Percentiles rank a stretch among this genome's conserved stretches.
phyloP scores from a whole-genome alignment of 768 basidiomycete species.

The Psilocybe cubensis region DNA sequence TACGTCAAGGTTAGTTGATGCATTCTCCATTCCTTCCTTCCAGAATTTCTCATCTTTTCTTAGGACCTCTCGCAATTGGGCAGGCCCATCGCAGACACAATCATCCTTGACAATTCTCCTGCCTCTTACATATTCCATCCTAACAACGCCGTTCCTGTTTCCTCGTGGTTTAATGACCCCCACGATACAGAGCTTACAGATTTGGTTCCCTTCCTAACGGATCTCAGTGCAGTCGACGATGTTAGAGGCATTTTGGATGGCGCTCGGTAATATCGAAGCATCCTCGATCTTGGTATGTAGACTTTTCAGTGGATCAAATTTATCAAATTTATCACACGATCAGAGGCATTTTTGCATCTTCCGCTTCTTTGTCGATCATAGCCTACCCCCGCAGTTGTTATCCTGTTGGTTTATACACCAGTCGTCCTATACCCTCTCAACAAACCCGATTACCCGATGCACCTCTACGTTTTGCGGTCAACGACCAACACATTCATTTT shows the following conservation, averaged over 20 bases:
- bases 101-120: constrained; percentile 98
- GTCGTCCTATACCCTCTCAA: constrained; percentile 20
- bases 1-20: constrained; percentile 86
- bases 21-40: background rate
- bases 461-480: constrained; percentile 7
- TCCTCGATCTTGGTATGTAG: background rate
- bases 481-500: constrained; percentile 2
- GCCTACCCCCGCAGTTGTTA: constrained; percentile 1
- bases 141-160: constrained; percentile 98
- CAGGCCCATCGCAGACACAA: constrained; percentile 89
- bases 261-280: constrained; percentile 55
- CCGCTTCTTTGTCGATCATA: background rate
- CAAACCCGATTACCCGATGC: constrained; percentile 9
- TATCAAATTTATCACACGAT: background rate
- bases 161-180: constrained; percentile 99
- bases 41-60: constrained; percentile 7
- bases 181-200: constrained; percentile 98
- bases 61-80: constrained; percentile 98
- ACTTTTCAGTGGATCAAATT: background rate
- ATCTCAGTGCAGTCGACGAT: constrained; percentile 84
- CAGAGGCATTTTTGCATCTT: background rate
- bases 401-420: constrained; percentile 19
- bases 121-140: constrained; percentile 99
- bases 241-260: constrained; percentile 92
- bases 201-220: constrained; percentile 91